These are phyloP conservation scores for Liquidambar formosana DNA, from an alignment of 164 flowering plant species.

Conservation along the genomic window DNA sequence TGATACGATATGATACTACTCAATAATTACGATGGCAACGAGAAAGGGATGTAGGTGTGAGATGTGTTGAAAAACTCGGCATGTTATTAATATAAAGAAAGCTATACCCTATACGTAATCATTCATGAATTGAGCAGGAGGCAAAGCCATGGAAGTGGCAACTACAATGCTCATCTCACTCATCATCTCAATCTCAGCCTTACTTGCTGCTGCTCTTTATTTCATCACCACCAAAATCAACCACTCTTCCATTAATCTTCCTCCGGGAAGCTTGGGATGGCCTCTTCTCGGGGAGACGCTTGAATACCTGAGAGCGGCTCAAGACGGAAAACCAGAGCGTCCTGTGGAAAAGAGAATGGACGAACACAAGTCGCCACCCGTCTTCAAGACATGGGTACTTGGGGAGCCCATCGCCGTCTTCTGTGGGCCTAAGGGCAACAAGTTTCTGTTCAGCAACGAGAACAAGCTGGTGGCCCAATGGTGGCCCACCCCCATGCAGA, in stretches of 20 bases:
- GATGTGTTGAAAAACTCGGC: too few species aligned
- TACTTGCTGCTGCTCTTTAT: too few species aligned
- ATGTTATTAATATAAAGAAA: too few species aligned
- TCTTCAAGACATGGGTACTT: constrained; percentile 30
- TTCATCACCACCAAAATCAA: neutral
- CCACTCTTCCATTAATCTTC: constrained; percentile 13
- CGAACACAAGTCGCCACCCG: constrained; percentile 5
- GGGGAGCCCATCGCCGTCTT: constrained; percentile 22
- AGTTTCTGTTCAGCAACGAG: constrained; percentile 35
- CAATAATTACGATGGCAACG: too few species aligned
- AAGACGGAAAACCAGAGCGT: constrained; percentile 14
- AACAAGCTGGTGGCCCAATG: constrained; percentile 23
- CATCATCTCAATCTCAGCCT: too few species aligned
- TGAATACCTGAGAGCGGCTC: neutral
- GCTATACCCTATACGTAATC: too few species aligned
- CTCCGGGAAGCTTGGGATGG: constrained; percentile 40
- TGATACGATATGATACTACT: too few species aligned
- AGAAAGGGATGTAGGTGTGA: too few species aligned
- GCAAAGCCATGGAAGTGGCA: constrained; percentile 3
- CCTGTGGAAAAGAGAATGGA: constrained; percentile 16
- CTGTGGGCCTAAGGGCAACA: constrained; percentile 28
- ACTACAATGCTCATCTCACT: too few species aligned
- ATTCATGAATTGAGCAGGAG: too few species aligned
- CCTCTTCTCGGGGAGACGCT: constrained; percentile 35
- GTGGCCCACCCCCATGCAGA: constrained; percentile 35